Conservation (phyloP, 1,284 basidiomycete species). For the Rhodotorula sp. region DNA sequence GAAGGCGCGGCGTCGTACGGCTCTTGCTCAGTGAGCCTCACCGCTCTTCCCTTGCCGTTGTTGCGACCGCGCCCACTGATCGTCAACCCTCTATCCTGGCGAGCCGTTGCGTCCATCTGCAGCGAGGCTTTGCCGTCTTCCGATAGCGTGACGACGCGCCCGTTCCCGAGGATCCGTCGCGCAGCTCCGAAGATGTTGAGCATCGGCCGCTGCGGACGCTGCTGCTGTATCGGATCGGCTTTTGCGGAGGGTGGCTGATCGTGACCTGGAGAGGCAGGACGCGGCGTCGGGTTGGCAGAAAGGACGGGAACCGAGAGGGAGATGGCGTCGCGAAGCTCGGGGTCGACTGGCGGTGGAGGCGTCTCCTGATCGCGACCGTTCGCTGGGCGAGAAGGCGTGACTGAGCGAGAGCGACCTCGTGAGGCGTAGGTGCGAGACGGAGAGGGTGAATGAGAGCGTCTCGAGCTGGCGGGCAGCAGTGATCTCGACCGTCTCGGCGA, state of each 20-base stretch:
- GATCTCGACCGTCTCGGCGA: not conserved
- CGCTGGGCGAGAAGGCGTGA: not conserved
- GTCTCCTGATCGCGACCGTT: not conserved
- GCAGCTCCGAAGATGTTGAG: slow-evolving; percentile 35
- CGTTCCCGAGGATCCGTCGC: slow-evolving; percentile 14
- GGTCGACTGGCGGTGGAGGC: slow-evolving; percentile 3
- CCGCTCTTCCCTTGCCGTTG: not conserved
- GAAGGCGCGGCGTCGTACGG: slow-evolving; percentile 3
- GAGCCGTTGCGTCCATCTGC: not conserved
- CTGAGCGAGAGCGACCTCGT: slow-evolving; percentile 16
- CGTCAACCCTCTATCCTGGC: not conserved
- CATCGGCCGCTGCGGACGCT: not conserved
- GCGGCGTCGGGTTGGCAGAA: not conserved
- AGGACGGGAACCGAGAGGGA: slow-evolving; percentile 15
- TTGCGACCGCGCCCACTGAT: not conserved
- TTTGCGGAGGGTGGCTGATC: not conserved
- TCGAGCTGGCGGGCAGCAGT: not conserved
- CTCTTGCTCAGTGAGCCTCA: not conserved
- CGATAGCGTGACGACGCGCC: slow-evolving; percentile 14
- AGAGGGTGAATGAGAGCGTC: not conserved
- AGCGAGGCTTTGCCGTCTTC: slow-evolving; percentile 7
- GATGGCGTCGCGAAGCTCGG: slow-evolving; percentile 13
- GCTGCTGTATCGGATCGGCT: not conserved
- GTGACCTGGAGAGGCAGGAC: not conserved
- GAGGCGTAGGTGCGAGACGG: not conserved